Conservation (phyloP, 768 basidiomycete species). For the Tricholoma sp. region DNA sequence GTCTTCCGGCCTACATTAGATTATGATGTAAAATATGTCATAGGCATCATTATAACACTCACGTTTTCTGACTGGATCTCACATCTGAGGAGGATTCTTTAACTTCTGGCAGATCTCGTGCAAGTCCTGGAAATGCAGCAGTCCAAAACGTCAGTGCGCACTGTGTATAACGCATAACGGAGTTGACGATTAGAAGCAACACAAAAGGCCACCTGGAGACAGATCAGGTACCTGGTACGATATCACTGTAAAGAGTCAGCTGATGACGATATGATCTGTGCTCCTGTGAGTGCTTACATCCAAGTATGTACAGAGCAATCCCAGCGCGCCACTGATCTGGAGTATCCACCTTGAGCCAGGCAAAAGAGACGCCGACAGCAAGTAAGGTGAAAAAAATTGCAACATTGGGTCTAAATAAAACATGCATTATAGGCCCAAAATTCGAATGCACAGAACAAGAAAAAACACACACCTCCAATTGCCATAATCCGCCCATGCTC, state of each 20-base stretch:
- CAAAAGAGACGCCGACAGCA: slow-evolving; percentile 65
- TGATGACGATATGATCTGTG: neutral
- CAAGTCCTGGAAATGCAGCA: slow-evolving; percentile 75
- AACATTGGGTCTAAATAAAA: slow-evolving; percentile 57
- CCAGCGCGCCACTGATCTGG: slow-evolving; percentile 61
- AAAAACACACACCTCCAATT: slow-evolving; percentile 50
- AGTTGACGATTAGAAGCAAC: neutral
- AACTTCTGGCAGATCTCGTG: slow-evolving; percentile 67
- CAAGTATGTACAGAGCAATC: slow-evolving; percentile 58
- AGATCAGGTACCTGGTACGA: slow-evolving; percentile 54
- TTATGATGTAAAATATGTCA: neutral
- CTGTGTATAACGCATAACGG: slow-evolving; percentile 21
- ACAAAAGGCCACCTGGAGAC: neutral
- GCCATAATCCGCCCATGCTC: slow-evolving; percentile 84
- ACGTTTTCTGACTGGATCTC: slow-evolving; percentile 44
- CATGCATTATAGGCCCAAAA: neutral
- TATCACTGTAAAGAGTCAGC: slow-evolving; percentile 41
- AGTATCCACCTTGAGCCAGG: slow-evolving; percentile 70
- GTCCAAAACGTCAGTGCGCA: slow-evolving; percentile 78
- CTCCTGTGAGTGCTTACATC: slow-evolving; percentile 37
- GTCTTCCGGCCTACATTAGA: slow-evolving; percentile 33
- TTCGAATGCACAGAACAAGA: neutral
- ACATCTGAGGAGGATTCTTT: slow-evolving; percentile 41
- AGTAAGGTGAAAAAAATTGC: slow-evolving; percentile 69
- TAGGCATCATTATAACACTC: slow-evolving; percentile 4